Evolutionary conservation across 164 flowering plant genomes (phyloP).

Genomic region (Annona squamosa): DNA sequence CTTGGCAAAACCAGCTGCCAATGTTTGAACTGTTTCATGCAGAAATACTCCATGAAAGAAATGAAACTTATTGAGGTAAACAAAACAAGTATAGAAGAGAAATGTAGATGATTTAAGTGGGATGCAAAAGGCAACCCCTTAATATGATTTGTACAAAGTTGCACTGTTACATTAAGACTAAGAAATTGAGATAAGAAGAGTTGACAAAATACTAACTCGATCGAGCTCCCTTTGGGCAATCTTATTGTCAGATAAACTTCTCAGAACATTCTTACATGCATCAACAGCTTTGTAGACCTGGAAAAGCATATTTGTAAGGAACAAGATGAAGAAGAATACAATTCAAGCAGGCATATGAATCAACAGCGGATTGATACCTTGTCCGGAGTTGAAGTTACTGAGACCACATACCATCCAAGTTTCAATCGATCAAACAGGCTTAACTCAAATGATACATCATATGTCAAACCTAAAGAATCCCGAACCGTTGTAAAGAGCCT

Average conservation of each 20-base stretch:
- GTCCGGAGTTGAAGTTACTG: constrained; percentile 93
- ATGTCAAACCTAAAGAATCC: constrained; percentile 94
- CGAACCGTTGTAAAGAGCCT: constrained; percentile 98
- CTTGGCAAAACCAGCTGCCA: too few species aligned
- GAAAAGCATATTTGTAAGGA: neutral
- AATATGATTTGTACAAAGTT: neutral
- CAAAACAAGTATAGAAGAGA: neutral
- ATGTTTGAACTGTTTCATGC: too few species aligned
- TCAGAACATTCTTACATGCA: constrained; percentile 91
- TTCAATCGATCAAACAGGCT: constrained; percentile 90
- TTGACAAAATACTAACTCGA: constrained; percentile 49
- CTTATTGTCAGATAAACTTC: constrained; percentile 81
- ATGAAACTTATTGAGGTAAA: too few species aligned
- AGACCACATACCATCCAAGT: constrained; percentile 96
- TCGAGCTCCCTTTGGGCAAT: constrained; percentile 85
- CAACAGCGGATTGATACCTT: constrained; percentile 43
- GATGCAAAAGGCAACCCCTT: neutral
- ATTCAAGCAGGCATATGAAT: neutral
- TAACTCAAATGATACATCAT: constrained; percentile 93
- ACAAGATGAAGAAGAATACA: constrained; percentile 5
- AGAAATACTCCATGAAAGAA: too few species aligned
- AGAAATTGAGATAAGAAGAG: neutral
- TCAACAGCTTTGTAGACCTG: constrained; percentile 97
- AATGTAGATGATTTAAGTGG: neutral
- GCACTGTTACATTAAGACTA: neutral